Evolutionary conservation across 768 basidiomycete genomes (phyloP), one percentile per base, ranked within the genome.

Genomic region (Kwoniella bestiolae): DNA sequence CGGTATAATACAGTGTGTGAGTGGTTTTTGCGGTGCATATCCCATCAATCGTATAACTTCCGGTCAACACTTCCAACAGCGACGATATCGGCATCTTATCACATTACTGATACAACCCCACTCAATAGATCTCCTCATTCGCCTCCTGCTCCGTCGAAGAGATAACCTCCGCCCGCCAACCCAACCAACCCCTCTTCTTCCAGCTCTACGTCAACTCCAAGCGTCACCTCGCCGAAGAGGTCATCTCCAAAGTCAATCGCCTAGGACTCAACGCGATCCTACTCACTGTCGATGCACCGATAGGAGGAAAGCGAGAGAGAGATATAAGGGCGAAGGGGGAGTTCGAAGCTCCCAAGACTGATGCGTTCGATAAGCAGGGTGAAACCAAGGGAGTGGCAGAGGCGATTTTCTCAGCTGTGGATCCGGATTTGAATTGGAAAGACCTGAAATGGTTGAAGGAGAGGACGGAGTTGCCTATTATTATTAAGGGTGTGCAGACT

Each of bases 231-330:
- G 70, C 75, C 41, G 60, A 60, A 28, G 72, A 68, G n/a, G 86
- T 90, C 44, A 86, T 95, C 23, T 84, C 84, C 47, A 87, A 90
- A 56, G 85, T 92, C 29, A 89, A 90, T 66, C 77, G 77, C 29
- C 82, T 92, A 3, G 90, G 92, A 0, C 94, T 91, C 81, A 91
- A 89, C 63, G 92, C 91, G 0, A 91, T 96, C 65, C 91, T 92
- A 79, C 82, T 96, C 56, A 95, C 94, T 2, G 93, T 93, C 2
- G 94, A 96, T 81, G 91, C 92, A 0, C 84, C 91, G 18, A 86
- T 91, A 26, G 85, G 90, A 1, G 90, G 91, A 5, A 92, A 92
- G 70, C 85, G 92, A 56, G 77, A 78, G 29, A 47, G 77, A 21
- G 79, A 80, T 71, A 46, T 77, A 6, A 49, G 79, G 26, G 60